Conservation (phyloP, 179 eudicot genomes). For the Sideroxylon spinosum region DNA sequence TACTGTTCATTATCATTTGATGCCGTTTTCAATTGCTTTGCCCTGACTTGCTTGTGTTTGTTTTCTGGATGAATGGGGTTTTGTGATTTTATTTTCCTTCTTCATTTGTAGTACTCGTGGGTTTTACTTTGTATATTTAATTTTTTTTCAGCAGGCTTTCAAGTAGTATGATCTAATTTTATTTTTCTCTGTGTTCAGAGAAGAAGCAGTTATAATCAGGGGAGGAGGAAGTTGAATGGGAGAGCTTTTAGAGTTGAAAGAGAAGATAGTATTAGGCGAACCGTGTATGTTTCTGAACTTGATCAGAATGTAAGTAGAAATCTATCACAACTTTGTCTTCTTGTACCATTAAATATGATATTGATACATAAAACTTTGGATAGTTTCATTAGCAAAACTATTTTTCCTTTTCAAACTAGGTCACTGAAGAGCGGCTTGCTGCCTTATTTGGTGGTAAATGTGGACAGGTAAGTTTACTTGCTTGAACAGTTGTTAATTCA, state of each 20-base stretch:
- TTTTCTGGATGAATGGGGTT: background rate
- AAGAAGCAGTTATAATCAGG: slow-evolving; percentile 55
- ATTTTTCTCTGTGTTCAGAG: slow-evolving; percentile 40
- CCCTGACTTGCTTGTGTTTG: background rate
- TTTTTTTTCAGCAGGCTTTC: background rate
- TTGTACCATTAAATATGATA: background rate
- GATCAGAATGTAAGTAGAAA: slow-evolving; percentile 68
- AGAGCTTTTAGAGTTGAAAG: slow-evolving; percentile 76
- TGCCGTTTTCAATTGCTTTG: slow-evolving; percentile 6
- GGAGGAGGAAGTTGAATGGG: slow-evolving; percentile 64
- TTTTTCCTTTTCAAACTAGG: slow-evolving; percentile 37
- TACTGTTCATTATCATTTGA: background rate
- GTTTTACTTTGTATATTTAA: background rate
- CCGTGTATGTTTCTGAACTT: slow-evolving; percentile 91
- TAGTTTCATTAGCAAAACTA: slow-evolving; percentile 13
- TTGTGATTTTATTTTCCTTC: background rate
- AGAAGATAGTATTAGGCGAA: slow-evolving; percentile 84
- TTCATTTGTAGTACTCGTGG: background rate
- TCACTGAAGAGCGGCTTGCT: slow-evolving; percentile 92
- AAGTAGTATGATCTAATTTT: background rate
- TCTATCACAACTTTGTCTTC: background rate
- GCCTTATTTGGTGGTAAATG: slow-evolving; percentile 60
- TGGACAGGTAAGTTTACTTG: slow-evolving; percentile 69
- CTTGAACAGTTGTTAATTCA: background rate
- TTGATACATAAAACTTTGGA: background rate